Conservation (phyloP, 371 early-diverging fungal species). For the Parasitella parasitica region DNA sequence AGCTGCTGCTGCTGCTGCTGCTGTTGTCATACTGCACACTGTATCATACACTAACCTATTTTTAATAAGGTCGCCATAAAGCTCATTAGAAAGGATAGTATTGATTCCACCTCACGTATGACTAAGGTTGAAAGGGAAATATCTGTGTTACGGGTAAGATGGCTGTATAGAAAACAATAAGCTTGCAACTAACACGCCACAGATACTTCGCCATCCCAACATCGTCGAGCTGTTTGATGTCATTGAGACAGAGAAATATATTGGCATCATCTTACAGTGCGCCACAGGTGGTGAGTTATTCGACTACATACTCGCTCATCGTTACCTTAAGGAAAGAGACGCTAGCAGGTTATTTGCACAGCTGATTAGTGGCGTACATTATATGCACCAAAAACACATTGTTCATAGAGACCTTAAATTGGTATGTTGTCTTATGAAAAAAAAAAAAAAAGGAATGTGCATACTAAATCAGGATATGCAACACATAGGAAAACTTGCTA, state of each 20-base stretch:
- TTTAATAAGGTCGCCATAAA: conserved; percentile 74
- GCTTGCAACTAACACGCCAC: no score
- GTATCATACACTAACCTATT: conserved; percentile 1
- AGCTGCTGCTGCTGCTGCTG: background rate
- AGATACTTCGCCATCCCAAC: conserved; percentile 86
- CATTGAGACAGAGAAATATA: conserved; percentile 92
- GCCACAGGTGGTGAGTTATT: conserved; percentile 97
- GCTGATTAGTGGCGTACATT: conserved; percentile 87
- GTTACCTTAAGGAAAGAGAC: conserved; percentile 90
- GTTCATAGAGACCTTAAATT: conserved; percentile 97
- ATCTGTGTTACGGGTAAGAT: conserved; percentile 73
- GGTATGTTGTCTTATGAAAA: conserved; percentile 44
- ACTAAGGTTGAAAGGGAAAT: conserved; percentile 85
- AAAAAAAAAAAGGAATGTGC: background rate
- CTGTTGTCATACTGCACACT: background rate
- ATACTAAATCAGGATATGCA: no score
- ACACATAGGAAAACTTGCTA: conserved; percentile 94
- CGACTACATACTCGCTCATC: conserved; percentile 92
- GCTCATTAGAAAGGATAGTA: conserved; percentile 77
- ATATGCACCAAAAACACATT: conserved; percentile 85
- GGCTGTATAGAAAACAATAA: background rate
- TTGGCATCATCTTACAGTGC: conserved; percentile 95
- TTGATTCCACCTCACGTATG: conserved; percentile 74
- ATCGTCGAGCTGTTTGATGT: conserved; percentile 96
- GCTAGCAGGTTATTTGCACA: conserved; percentile 94